phyloP scores from a whole-genome alignment of 1,284 basidiomycete species.

The Rhodotorula sp. region DNA sequence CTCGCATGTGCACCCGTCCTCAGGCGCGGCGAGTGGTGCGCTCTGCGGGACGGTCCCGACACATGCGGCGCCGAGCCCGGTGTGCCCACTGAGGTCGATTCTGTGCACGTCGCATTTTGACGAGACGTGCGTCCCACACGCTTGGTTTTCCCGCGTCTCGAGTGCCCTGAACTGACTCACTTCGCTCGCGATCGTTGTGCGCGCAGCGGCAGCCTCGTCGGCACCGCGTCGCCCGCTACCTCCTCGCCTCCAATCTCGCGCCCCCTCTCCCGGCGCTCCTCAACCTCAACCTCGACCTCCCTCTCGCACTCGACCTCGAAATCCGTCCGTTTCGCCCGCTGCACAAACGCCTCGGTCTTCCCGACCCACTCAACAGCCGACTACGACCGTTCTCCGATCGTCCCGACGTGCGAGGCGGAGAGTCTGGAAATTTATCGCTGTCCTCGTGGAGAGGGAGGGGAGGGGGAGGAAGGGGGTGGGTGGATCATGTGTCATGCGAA shows the following conservation, averaged over 20 bases:
- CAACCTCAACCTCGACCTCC: constrained; percentile 12
- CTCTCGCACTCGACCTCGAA: constrained; percentile 35
- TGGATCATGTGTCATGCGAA: constrained; percentile 40
- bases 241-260: constrained; percentile 27
- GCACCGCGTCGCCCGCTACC: constrained; percentile 17
- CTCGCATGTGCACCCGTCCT: too few species aligned
- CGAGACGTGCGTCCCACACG: not conserved
- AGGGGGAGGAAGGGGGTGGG: constrained; percentile 29
- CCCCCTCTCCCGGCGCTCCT: constrained; percentile 37
- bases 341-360: constrained; percentile 40
- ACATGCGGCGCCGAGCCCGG: not conserved
- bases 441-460: not conserved
- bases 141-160: too few species aligned
- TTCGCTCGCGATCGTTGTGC: not conserved
- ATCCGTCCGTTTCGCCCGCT: constrained; percentile 39
- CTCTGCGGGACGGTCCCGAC: not conserved
- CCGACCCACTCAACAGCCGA: constrained; percentile 35
- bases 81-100: constrained; percentile 25
- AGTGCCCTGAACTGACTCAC: too few species aligned
- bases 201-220: not conserved
- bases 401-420: constrained; percentile 35
- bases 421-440: constrained; percentile 31
- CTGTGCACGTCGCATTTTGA: constrained; percentile 26
- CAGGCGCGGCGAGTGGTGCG: too few species aligned
- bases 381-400: constrained; percentile 40